These are phyloP conservation scores for Tulasnella sp. DNA, from an alignment of 768 basidiomycete genomes.

Conservation along the genomic window DNA sequence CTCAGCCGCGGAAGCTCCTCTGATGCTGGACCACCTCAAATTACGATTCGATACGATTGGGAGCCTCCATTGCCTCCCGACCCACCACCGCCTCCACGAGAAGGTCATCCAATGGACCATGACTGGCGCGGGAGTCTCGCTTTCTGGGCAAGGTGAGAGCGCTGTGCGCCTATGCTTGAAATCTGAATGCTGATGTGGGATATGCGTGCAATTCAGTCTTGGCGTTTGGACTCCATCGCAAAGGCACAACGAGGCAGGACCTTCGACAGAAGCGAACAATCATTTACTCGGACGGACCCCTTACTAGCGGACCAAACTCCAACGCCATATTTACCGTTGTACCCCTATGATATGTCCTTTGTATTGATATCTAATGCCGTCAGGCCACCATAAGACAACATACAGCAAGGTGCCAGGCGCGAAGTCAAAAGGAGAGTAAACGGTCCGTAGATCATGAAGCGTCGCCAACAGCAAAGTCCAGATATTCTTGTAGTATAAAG, in stretches of 20 bases:
- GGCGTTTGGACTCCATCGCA: neutral
- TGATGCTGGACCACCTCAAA: neutral
- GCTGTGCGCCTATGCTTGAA: neutral
- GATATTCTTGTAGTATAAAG: neutral
- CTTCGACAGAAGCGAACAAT: neutral
- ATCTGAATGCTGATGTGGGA: neutral
- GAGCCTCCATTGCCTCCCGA: slow-evolving; percentile 1
- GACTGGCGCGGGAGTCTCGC: neutral
- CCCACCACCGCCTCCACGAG: neutral
- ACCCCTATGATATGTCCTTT: neutral
- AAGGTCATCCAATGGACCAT: neutral
- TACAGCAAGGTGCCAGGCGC: neutral
- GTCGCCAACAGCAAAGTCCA: neutral
- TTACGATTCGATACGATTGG: neutral
- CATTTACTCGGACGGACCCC: neutral
- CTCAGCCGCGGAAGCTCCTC: neutral
- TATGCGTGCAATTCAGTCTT: neutral
- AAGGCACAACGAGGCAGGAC: neutral
- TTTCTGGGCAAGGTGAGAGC: neutral
- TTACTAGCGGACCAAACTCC: neutral
- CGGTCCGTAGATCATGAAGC: neutral
- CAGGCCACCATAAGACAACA: neutral
- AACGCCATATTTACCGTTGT: neutral
- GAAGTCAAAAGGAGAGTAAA: neutral
- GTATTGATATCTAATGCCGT: neutral